Conservation (phyloP, 192 early-diverging fungal species). For the Gigaspora rosea region DNA sequence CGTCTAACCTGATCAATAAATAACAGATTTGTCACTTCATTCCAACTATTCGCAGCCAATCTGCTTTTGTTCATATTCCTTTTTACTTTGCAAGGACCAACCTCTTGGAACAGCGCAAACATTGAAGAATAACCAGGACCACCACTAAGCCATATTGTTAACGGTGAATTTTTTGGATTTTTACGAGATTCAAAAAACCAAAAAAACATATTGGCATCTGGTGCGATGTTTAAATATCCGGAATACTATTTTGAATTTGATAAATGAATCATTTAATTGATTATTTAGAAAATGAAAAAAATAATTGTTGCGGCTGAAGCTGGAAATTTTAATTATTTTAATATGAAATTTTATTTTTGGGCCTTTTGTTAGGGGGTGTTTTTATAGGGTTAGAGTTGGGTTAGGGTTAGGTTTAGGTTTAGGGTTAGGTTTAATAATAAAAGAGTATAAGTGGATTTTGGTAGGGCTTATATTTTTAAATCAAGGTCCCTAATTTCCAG, state of each 20-base stretch:
- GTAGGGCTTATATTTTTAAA: no score
- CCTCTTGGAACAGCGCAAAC: constrained; percentile 77
- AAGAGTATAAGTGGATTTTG: no score
- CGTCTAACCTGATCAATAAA: constrained; percentile 17
- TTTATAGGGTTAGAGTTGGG: no score
- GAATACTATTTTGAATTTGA: not conserved
- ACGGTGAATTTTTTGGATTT: constrained; percentile 72
- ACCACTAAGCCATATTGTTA: constrained; percentile 76
- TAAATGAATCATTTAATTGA: not conserved
- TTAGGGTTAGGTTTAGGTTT: no score
- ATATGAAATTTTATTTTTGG: no score
- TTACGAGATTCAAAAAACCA: constrained; percentile 96
- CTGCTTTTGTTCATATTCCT: constrained; percentile 57
- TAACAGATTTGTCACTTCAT: constrained; percentile 11
- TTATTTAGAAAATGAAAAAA: not conserved
- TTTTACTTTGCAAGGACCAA: constrained; percentile 87
- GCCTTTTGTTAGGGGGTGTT: no score
- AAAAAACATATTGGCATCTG: constrained; percentile 51
- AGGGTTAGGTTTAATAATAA: no score
- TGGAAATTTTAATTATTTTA: no score
- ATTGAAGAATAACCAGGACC: constrained; percentile 81
- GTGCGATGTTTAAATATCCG: not conserved
- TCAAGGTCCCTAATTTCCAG: no score
- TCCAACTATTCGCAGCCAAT: constrained; percentile 23
- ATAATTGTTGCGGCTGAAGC: no score